A percentile compares a stretch with the other conserved stretches of the same genome.
Evolutionary conservation across 257 asterid genomes (phyloP).

Genomic region (Penstemon eatonii): DNA sequence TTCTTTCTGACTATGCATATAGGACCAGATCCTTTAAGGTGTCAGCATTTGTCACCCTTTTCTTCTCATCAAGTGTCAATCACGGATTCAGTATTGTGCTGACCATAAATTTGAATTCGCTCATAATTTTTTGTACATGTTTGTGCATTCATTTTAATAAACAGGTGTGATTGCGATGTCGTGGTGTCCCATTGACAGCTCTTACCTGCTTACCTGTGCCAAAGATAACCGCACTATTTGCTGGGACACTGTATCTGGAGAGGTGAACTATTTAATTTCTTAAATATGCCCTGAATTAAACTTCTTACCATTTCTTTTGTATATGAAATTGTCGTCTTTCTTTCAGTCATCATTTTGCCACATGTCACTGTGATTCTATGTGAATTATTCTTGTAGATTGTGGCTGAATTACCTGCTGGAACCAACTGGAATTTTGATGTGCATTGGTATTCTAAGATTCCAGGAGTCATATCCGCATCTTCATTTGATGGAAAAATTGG

Average conservation of each 20-base stretch:
- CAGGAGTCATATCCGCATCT: constrained; percentile 70
- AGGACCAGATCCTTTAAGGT: constrained; percentile 5
- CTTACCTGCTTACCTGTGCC: constrained; percentile 69
- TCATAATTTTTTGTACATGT: background rate
- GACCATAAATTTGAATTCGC: background rate
- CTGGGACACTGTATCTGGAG: constrained; percentile 65
- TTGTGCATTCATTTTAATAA: background rate
- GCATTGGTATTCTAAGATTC: constrained; percentile 69
- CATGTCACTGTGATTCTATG: background rate
- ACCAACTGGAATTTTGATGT: constrained; percentile 72
- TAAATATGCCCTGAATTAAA: background rate
- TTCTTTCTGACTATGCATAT: background rate
- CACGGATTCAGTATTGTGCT: background rate
- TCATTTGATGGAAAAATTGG: constrained; percentile 76
- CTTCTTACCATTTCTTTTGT: background rate
- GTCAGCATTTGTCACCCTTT: background rate
- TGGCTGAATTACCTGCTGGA: constrained; percentile 65
- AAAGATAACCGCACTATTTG: constrained; percentile 73
- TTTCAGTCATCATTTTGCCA: background rate
- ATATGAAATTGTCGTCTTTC: background rate
- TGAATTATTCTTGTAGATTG: constrained; percentile 42
- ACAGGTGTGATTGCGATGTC: constrained; percentile 75
- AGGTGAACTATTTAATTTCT: constrained; percentile 40
- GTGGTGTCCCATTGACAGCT: constrained; percentile 71
- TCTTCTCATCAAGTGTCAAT: background rate